Conservation (phyloP, 73 alveolate species). For the Tetrahymena malaccensis region DNA sequence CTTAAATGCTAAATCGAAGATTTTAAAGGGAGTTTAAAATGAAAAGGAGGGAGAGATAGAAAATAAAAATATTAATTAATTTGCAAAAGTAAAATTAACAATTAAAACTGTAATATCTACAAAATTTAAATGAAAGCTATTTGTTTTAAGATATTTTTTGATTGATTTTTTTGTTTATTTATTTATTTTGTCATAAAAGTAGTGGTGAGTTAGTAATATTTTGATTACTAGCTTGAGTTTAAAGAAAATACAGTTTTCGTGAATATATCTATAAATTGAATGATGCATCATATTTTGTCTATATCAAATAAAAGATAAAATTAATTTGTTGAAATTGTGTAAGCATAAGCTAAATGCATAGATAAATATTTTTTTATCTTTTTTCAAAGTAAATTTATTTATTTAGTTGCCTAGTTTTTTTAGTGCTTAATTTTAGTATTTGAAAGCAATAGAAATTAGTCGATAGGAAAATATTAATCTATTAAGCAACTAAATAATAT, state of each 20-base stretch:
- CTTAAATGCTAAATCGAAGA: too few relatives aligned
- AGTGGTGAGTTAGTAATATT: not conserved
- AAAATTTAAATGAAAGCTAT: too few relatives aligned
- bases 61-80: too few relatives aligned
- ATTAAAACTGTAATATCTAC: not conserved
- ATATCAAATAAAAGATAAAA: not conserved
- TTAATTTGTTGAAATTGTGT: not conserved
- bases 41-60: not conserved
- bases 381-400: too few relatives aligned
- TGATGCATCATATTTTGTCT: not conserved
- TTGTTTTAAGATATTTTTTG: too few relatives aligned
- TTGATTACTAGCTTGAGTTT: not conserved
- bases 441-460: not conserved
- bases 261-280: not conserved
- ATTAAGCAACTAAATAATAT: too few relatives aligned
- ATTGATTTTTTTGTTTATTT: too few relatives aligned
- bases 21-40: not conserved
- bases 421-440: not conserved
- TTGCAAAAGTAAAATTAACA: too few relatives aligned
- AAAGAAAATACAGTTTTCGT: not conserved
- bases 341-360: too few relatives aligned
- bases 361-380: not conserved
- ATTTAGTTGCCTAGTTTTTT: too few relatives aligned
- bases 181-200: too few relatives aligned
- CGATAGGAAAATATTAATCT: not conserved